Evolutionary conservation across 2,329 filamentous ascomycete species (phyloP).

Genomic region (Zymoseptoria ardabiliae): DNA sequence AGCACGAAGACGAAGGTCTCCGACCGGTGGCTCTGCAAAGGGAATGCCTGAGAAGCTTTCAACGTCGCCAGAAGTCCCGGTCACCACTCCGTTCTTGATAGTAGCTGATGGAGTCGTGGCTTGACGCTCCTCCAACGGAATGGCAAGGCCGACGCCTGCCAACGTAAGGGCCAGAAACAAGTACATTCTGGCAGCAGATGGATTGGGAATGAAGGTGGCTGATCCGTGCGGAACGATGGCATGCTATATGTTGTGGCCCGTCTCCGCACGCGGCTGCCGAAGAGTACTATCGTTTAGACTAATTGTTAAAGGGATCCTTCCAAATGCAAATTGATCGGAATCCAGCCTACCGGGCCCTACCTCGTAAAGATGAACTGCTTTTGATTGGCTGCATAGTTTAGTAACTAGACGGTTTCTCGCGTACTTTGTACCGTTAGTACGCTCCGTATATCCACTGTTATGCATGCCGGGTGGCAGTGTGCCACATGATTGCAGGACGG

Average conservation of each 20-base stretch:
- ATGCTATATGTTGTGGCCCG: not conserved
- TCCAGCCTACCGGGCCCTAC: not conserved
- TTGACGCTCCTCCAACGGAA: constrained; percentile 13
- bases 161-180: not conserved
- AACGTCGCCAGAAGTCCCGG: constrained; percentile 40
- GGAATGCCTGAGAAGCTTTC: constrained; percentile 70
- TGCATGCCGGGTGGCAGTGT: not conserved
- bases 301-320: not conserved
- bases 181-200: not conserved
- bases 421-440: too few relatives aligned
- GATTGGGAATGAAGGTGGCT: not conserved
- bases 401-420: not conserved
- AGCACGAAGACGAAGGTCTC: constrained; percentile 59
- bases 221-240: not conserved
- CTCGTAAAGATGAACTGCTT: not conserved
- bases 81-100: constrained; percentile 50
- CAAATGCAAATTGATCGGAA: not conserved
- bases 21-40: constrained; percentile 63
- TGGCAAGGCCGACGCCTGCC: constrained; percentile 2
- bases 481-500: not conserved
- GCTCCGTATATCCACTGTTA: not conserved
- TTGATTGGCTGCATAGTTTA: not conserved
- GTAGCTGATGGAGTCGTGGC: constrained; percentile 20
- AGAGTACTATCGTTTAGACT: not conserved
- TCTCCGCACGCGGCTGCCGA: not conserved